Evolutionary conservation across 768 basidiomycete genomes (phyloP).

Genomic region (Auriscalpium vulgare): DNA sequence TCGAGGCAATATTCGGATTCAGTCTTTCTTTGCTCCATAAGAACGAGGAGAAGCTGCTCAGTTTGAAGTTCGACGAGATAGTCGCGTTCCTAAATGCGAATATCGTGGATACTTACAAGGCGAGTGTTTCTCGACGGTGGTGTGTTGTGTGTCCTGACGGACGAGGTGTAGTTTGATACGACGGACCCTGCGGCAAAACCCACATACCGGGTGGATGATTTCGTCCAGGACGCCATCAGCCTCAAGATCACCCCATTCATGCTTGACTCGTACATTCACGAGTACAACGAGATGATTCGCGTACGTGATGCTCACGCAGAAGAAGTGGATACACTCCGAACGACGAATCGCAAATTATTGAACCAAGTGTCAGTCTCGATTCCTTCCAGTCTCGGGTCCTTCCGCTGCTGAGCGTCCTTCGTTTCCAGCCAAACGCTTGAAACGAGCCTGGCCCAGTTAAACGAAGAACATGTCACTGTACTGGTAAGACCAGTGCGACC

Average conservation of each 20-base stretch:
- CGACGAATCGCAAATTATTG: constrained; percentile 66
- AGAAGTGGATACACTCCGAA: constrained; percentile 78
- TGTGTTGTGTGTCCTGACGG: neutral
- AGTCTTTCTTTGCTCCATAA: constrained; percentile 79
- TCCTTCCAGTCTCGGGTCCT: neutral
- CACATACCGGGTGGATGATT: constrained; percentile 66
- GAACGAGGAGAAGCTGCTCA: constrained; percentile 73
- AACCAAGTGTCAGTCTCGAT: constrained; percentile 62
- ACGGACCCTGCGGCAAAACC: neutral
- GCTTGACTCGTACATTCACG: constrained; percentile 83
- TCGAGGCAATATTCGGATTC: constrained; percentile 96
- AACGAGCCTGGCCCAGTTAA: constrained; percentile 67
- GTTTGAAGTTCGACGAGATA: constrained; percentile 88
- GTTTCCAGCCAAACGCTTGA: constrained; percentile 70
- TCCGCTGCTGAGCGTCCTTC: neutral
- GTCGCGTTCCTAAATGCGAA: constrained; percentile 73
- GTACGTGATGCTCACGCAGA: constrained; percentile 74
- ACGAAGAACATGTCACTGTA: constrained; percentile 72
- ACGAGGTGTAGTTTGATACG: neutral
- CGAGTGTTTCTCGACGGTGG: constrained; percentile 9
- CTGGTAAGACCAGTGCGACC: constrained; percentile 34
- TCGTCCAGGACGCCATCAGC: constrained; percentile 81
- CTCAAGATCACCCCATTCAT: constrained; percentile 91
- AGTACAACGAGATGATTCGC: constrained; percentile 77
- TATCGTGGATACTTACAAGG: constrained; percentile 80